phyloP scores from a whole-genome alignment of 306 rosid species.

The Crotalaria pallida region DNA sequence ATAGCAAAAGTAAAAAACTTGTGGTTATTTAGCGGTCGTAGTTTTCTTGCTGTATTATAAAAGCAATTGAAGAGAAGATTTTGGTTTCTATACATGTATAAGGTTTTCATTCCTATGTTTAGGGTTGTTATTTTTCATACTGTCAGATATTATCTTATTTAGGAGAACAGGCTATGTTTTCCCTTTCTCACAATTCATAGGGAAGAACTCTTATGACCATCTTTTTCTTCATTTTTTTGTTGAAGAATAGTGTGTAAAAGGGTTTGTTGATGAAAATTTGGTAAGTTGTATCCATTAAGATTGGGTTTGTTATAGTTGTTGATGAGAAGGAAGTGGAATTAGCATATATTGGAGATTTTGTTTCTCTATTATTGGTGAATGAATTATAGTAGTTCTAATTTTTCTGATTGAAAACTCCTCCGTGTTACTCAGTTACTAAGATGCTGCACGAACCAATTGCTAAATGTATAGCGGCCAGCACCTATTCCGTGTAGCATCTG shows the following conservation, averaged over 20 bases:
- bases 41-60: slow-evolving; percentile 42
- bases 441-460: not conserved
- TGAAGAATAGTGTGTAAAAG: slow-evolving; percentile 46
- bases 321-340: slow-evolving; percentile 15
- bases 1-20: slow-evolving; percentile 29
- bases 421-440: not conserved
- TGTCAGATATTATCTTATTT: slow-evolving; percentile 32
- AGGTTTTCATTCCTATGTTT: slow-evolving; percentile 18
- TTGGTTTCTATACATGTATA: slow-evolving; percentile 38
- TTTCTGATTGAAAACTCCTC: not conserved
- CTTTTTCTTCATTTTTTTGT: slow-evolving; percentile 30
- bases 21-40: slow-evolving; percentile 33
- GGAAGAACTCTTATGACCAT: slow-evolving; percentile 33
- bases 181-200: slow-evolving; percentile 28
- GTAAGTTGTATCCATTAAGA: slow-evolving; percentile 18
- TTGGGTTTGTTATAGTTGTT: slow-evolving; percentile 19
- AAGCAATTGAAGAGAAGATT: slow-evolving; percentile 32
- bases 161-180: slow-evolving; percentile 34
- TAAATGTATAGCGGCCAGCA: not conserved
- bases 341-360: too few species aligned
- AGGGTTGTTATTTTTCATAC: slow-evolving; percentile 29
- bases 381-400: not conserved
- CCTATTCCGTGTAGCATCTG: not conserved
- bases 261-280: slow-evolving; percentile 28
- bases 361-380: too few species aligned